Base-by-base conservation (phyloP, 768 basidiomycete genomes). In the Amanita pallidorosea region DNA sequence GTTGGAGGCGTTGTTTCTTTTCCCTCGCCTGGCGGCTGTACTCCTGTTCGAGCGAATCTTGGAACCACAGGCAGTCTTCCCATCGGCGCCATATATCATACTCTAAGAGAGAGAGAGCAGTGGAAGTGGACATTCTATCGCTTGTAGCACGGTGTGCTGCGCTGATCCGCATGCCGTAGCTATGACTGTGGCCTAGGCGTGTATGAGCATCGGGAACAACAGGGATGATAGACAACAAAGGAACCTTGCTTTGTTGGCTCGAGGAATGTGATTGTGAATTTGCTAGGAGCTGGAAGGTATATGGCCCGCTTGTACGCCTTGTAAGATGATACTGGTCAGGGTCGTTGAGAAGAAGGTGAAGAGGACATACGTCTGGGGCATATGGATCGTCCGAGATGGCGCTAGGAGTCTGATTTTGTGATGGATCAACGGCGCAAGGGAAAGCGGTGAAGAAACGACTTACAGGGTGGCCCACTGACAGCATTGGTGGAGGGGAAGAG, bases 41-140 rank as follows among this genome's bases (percentile, higher is more conserved):
- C 60, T 85, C 82, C 13, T 60, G 54, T 63, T 88, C 87, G 8
- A 91, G 67, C 2, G 67, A 65, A 38, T 83, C 79, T 61, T 91
- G 88, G 58, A 89, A 81, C 68, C 71, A 77, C 8, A 91, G 68
- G 53, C 85, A 88, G 57, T 91, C 88, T 52, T 88, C 88, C 88
- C 88, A 91, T 42, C 74, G 70, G 23, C 88, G 72, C 79, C 85
- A 88, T 34, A 91, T 70, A 12, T 84, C 82, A 58, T 91, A 90
- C 52, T 79, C 79, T 7, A 63, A 58, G 42, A 65, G 53, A 40
- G 70, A 68, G 15, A 57, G 59, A 29, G 59, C 49, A 5, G 74
- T 72, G 18, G 63, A 70, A 25, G 65, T 54, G 20, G 75, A 77
- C 7, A 65, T 63, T 20, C 65, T 59, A 51, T 74, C 62, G 7